phyloP scores from a whole-genome alignment of 148 eudicot species.

The Rhododendron ferrugineum region DNA sequence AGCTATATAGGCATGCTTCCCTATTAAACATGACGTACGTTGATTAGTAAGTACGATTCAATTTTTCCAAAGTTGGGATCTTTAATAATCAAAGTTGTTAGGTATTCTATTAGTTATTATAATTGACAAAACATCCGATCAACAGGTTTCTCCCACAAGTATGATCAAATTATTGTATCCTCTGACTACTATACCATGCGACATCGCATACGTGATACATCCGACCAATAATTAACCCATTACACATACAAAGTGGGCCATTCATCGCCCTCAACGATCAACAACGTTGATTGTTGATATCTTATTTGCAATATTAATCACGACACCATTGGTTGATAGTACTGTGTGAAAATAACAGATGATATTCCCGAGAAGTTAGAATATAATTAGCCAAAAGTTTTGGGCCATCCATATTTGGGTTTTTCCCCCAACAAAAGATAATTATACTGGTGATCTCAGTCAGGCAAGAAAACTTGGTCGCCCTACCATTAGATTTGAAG shows the following conservation, averaged over 20 bases:
- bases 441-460: not conserved
- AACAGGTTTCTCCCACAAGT: not conserved
- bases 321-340: not conserved
- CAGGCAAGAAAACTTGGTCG: not conserved
- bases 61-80: not conserved
- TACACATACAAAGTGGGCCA: not conserved
- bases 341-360: not conserved
- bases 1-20: not conserved
- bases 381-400: not conserved
- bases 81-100: not conserved
- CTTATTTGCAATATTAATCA: not conserved
- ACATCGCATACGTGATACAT: not conserved
- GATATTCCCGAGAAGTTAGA: not conserved
- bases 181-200: not conserved
- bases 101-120: not conserved
- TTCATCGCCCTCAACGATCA: not conserved
- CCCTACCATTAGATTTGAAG: constrained; percentile 4
- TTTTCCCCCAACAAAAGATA: not conserved
- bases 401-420: not conserved
- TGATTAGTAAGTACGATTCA: not conserved
- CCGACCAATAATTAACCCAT: not conserved
- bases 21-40: not conserved
- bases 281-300: not conserved
- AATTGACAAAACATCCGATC: not conserved
- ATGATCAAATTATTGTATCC: not conserved